These are phyloP conservation scores for Debaryomyces udenii DNA, from an alignment of 1,139 yeast species.

Conservation along the genomic window DNA sequence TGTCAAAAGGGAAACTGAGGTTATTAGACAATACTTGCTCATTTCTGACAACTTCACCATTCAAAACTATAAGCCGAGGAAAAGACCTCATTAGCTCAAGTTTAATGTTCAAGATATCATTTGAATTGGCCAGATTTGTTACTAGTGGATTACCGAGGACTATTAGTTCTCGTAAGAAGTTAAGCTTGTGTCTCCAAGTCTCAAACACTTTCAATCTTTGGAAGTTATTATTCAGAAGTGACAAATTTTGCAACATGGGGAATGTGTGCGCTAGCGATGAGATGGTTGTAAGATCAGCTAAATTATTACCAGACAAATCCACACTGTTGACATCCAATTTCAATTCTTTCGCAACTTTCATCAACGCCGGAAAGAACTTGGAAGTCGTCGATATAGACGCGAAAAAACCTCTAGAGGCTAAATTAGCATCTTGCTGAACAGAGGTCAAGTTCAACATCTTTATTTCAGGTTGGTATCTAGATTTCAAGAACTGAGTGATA, in stretches of 20 bases:
- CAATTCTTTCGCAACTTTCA: slow-evolving; percentile 73
- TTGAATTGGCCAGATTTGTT: slow-evolving; percentile 26
- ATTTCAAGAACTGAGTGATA: slow-evolving; percentile 60
- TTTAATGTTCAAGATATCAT: slow-evolving; percentile 51
- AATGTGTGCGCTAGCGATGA: slow-evolving; percentile 71
- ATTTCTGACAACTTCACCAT: slow-evolving; percentile 77
- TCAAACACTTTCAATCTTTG: slow-evolving; percentile 63
- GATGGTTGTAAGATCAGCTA: slow-evolving; percentile 63
- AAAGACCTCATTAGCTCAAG: slow-evolving; percentile 69
- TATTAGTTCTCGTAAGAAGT: slow-evolving; percentile 71
- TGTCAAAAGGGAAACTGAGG: slow-evolving; percentile 58
- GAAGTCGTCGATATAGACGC: slow-evolving; percentile 60
- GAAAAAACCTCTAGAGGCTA: slow-evolving; percentile 68
- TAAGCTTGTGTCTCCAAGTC: slow-evolving; percentile 77
- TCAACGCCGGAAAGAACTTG: slow-evolving; percentile 87
- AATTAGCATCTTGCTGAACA: slow-evolving; percentile 65
- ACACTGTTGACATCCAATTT: slow-evolving; percentile 68
- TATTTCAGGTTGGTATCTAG: slow-evolving; percentile 66
- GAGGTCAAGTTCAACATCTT: slow-evolving; percentile 73
- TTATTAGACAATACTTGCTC: slow-evolving; percentile 59
- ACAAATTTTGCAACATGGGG: slow-evolving; percentile 76
- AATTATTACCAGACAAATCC: slow-evolving; percentile 70
- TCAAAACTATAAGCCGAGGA: slow-evolving; percentile 77
- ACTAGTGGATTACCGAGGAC: slow-evolving; percentile 78
- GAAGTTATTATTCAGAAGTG: slow-evolving; percentile 76